These are phyloP conservation scores for Ambispora gerdemannii DNA, from an alignment of 192 early-diverging fungal species.

Conservation along the genomic window DNA sequence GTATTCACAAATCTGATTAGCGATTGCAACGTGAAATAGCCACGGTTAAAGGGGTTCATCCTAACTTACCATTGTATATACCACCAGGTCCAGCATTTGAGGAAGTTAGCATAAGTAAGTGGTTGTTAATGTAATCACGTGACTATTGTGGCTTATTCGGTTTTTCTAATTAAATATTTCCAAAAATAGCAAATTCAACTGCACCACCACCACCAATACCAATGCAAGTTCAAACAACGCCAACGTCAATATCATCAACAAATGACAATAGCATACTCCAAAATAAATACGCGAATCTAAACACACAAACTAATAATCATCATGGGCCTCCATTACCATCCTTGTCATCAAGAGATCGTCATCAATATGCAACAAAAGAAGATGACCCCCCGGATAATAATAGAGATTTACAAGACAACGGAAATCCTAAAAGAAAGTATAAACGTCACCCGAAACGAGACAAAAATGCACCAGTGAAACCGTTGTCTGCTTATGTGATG, in stretches of 20 bases:
- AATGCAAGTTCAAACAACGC: not conserved
- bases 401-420: not conserved
- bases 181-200: not conserved
- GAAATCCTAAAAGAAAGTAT: constrained; percentile 40
- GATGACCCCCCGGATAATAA: constrained; percentile 3
- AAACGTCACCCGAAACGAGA: constrained; percentile 48
- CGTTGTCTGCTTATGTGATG: constrained; percentile 48
- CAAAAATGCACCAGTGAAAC: constrained; percentile 46
- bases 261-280: not conserved
- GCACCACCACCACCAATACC: not conserved
- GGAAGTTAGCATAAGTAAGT: not conserved
- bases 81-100: constrained; percentile 1
- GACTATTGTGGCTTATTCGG: not conserved
- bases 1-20: too few relatives aligned
- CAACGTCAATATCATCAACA: not conserved
- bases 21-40: constrained; percentile 41
- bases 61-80: constrained; percentile 29
- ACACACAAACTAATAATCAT: not conserved
- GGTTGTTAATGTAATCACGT: not conserved
- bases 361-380: not conserved
- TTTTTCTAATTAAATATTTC: not conserved
- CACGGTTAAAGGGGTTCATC: constrained; percentile 33
- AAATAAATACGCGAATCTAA: not conserved
- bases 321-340: not conserved
- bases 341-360: not conserved